Percentiles rank a stretch among this genome's conserved stretches.
phyloP scores from a whole-genome alignment of 2,329 filamentous ascomycete genomes.

The Trichoderma brevicompactum region DNA sequence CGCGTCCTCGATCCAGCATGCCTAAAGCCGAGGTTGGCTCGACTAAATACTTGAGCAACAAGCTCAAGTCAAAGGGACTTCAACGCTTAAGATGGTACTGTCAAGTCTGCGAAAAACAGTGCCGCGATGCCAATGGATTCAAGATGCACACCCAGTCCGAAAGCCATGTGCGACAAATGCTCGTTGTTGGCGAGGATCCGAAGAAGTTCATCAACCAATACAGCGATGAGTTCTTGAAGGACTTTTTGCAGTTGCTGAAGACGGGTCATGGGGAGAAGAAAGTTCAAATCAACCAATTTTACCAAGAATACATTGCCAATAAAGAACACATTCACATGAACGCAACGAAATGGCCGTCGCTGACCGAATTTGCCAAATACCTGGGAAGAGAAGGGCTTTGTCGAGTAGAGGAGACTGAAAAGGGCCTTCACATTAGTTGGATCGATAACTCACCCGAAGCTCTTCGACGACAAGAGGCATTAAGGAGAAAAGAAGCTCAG shows the following conservation, averaged over 20 bases:
- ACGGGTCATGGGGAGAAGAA: constrained; percentile 91
- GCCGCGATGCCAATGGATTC: constrained; percentile 85
- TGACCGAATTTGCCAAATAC: constrained; percentile 89
- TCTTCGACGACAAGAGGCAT: constrained; percentile 75
- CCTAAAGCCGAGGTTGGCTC: constrained; percentile 89
- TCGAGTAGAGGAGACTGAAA: constrained; percentile 84
- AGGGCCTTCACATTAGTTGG: constrained; percentile 86
- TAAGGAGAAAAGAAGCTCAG: constrained; percentile 80
- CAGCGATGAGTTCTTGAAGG: constrained; percentile 77
- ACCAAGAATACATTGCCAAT: constrained; percentile 88
- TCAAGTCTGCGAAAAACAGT: constrained; percentile 69
- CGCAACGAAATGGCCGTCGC: constrained; percentile 81
- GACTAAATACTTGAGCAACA: constrained; percentile 88
- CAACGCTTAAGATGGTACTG: constrained; percentile 93
- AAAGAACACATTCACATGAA: constrained; percentile 95
- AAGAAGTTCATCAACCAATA: constrained; percentile 83
- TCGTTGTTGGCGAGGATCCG: constrained; percentile 84
- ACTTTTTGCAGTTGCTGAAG: constrained; percentile 76
- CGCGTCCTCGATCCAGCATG: constrained; percentile 63
- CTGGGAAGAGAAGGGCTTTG: constrained; percentile 86
- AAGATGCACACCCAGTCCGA: constrained; percentile 87
- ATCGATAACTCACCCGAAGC: constrained; percentile 91
- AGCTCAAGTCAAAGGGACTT: constrained; percentile 79
- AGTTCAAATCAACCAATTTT: constrained; percentile 89
- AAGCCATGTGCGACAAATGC: constrained; percentile 85